Percentiles rank a stretch among this genome's conserved stretches.
Conservation (phyloP, 306 rosid genomes). For the Vigna hirtella region DNA sequence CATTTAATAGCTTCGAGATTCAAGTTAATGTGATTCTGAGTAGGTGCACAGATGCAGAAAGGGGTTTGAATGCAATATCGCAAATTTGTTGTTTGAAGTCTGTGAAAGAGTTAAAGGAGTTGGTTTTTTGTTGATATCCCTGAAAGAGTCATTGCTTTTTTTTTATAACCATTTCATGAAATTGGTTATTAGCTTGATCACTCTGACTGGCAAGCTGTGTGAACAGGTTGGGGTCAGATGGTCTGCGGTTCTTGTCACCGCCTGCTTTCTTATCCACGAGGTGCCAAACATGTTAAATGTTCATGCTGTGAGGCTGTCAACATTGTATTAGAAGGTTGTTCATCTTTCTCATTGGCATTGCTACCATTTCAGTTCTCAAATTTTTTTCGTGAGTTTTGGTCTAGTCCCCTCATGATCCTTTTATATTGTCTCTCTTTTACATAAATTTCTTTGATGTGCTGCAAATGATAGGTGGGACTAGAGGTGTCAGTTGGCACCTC, state of each 20-base stretch:
- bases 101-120: not conserved
- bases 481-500: too few relatives aligned
- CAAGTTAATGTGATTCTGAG: constrained; percentile 20
- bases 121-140: not conserved
- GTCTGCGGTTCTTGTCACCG: constrained; percentile 92
- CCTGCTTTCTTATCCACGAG: constrained; percentile 74
- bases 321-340: constrained; percentile 78
- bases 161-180: not conserved
- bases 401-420: too few relatives aligned
- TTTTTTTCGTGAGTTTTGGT: too few relatives aligned
- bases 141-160: not conserved
- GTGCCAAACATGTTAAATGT: constrained; percentile 79
- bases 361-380: not conserved
- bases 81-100: constrained; percentile 6
- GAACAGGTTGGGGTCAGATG: constrained; percentile 82
- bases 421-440: too few relatives aligned
- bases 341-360: constrained; percentile 33
- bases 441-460: too few relatives aligned
- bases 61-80: constrained; percentile 18
- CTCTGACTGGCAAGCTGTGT: constrained; percentile 25
- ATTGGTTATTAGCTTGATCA: constrained; percentile 27
- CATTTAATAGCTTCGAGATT: constrained; percentile 10
- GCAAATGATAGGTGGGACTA: too few relatives aligned
- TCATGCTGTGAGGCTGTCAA: constrained; percentile 84
- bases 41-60: not conserved